Evolutionary conservation across 257 asterid species (phyloP).

Genomic region (Solanum infundibuliforme): DNA sequence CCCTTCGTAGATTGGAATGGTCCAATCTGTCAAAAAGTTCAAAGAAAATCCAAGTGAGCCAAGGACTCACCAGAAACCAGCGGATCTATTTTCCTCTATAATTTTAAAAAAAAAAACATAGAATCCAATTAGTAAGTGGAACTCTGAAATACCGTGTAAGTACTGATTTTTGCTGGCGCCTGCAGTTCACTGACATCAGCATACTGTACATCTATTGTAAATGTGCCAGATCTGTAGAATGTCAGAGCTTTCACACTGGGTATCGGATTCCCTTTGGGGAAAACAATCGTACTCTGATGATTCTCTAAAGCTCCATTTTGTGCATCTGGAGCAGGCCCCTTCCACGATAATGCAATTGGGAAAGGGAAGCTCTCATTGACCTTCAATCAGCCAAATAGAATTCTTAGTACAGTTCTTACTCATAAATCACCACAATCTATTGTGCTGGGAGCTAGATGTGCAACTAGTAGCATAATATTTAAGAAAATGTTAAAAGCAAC

Average conservation of each 20-base stretch:
- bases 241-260: conserved; percentile 93
- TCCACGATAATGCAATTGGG: conserved; percentile 75
- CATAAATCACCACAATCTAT: neutral
- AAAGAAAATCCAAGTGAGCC: neutral
- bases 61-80: neutral
- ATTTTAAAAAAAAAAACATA: neutral
- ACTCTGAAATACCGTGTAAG: conserved; percentile 54
- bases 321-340: conserved; percentile 49
- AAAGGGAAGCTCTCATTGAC: conserved; percentile 73
- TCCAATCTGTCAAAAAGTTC: conserved; percentile 46
- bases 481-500: neutral
- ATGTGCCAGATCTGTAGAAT: conserved; percentile 66
- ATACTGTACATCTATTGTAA: conserved; percentile 59
- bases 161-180: conserved; percentile 70
- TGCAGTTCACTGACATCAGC: conserved; percentile 68
- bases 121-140: neutral
- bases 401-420: neutral
- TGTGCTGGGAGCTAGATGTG: neutral
- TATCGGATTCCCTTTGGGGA: conserved; percentile 79
- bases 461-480: neutral
- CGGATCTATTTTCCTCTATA: neutral
- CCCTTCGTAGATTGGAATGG: conserved; percentile 64
- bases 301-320: conserved; percentile 53
- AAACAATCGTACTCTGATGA: conserved; percentile 65
- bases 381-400: conserved; percentile 18